Evolutionary conservation across 352 stramenopile species (phyloP), one percentile per base, ranked within the genome.

Genomic region (Pythium aquatile): DNA sequence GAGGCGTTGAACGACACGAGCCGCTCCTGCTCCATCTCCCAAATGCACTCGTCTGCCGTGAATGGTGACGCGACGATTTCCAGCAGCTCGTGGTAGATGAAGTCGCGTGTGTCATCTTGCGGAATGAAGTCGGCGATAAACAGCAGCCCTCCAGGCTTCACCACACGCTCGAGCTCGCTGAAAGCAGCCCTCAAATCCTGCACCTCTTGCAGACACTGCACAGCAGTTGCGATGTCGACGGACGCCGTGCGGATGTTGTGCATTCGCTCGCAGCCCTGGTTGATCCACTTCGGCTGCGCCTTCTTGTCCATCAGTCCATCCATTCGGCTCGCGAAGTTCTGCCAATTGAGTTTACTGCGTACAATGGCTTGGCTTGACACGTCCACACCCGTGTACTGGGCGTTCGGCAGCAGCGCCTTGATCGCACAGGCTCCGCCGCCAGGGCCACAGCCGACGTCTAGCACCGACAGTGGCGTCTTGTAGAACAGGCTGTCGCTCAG

Each of bases 111-210:
- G 28, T 68, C 48, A 13, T 76, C 68, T 26, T 61, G 42, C 32
- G 69, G 69, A n/a, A 90, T 89, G 49, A 90, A 90, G 60, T 92
- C 83, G 0, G 83, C 83, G 39, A 90, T 69, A 35, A 87, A 80
- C 14, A 92, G 48, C 39, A 85, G 58, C 5, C 83, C 83, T 16
- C 81, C 78, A 14, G 81, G 78, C 32, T 82, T 81, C 2, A 92
- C 70, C 9, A 92, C 81, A 24, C 83, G 78, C 44, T 76, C 70
- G 16, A 90, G 68, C 60, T 90, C 83, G 9, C 68, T 74, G 40
- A 88, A 53, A 1, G 79, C 81, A 16, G 61, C 58, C 8, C 61
- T 48, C 7, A 88, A 55, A 51, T 85, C 65, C 49, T 76, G 65
- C 46, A 92, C 77, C 33, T 92, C 83, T 52, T 92, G 83, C 10